Evolutionary conservation across 352 stramenopile genomes (phyloP).

Genomic region (Phytophthora crassamura): DNA sequence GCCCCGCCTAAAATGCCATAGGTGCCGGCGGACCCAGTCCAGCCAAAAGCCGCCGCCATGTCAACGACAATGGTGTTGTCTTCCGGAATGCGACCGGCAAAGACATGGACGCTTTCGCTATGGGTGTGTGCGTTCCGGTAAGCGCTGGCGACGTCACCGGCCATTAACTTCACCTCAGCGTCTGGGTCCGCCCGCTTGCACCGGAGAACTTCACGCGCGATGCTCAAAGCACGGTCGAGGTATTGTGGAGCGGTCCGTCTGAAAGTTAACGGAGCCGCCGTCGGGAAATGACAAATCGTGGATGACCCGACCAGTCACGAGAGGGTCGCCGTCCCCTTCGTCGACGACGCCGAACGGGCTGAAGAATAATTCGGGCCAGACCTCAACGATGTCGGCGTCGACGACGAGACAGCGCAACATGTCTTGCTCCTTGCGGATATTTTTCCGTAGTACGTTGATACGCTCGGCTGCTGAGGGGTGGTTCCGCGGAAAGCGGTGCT

Average conservation of each 20-base stretch:
- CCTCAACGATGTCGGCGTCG: slow-evolving; percentile 3
- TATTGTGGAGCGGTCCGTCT: slow-evolving; percentile 18
- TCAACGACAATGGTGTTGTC: slow-evolving; percentile 23
- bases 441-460: slow-evolving; percentile 12
- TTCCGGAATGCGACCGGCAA: slow-evolving; percentile 16
- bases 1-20: slow-evolving; percentile 19
- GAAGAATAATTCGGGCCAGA: slow-evolving; percentile 1
- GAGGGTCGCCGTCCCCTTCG: slow-evolving; percentile 3
- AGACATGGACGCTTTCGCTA: slow-evolving; percentile 14
- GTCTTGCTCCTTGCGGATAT: slow-evolving; percentile 21
- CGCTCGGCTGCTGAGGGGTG: background rate
- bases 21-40: slow-evolving; percentile 13
- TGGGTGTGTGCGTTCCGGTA: slow-evolving; percentile 14
- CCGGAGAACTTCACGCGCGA: background rate
- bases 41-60: slow-evolving; percentile 6
- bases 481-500: background rate
- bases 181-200: background rate
- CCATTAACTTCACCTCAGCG: background rate
- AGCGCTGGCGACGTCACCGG: slow-evolving; percentile 3
- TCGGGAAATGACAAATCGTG: slow-evolving; percentile 14
- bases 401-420: slow-evolving; percentile 11
- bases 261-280: slow-evolving; percentile 22
- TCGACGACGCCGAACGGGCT: slow-evolving; percentile 23
- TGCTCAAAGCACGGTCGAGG: slow-evolving; percentile 6
- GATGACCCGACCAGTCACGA: background rate